Conservation (phyloP, 1,284 basidiomycete species). For the Moniliophthora roreri region DNA sequence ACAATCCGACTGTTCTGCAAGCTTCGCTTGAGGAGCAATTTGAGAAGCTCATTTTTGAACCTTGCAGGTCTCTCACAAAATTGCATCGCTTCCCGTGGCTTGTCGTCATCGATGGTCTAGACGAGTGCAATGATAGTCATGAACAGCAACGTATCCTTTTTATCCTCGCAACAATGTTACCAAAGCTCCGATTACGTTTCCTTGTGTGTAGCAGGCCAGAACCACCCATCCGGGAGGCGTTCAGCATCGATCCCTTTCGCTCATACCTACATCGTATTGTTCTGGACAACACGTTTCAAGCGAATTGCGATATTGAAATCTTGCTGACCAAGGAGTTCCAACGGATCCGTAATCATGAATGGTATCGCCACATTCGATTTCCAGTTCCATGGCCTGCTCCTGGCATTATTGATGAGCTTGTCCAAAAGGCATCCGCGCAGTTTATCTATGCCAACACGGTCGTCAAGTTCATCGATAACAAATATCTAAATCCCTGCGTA, state of each 20-base stretch:
- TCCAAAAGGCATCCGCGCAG: constrained; percentile 22
- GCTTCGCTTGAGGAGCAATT: constrained; percentile 6
- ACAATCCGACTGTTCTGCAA: not conserved
- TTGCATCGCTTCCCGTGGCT: not conserved
- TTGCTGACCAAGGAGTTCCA: not conserved
- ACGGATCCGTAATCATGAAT: not conserved
- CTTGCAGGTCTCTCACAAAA: not conserved
- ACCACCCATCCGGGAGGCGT: constrained; percentile 23
- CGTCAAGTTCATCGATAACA: constrained; percentile 23
- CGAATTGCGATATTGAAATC: not conserved
- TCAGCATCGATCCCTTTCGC: not conserved
- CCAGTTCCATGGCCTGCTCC: constrained; percentile 20
- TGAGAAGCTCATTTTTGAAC: constrained; percentile 1
- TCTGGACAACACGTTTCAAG: not conserved
- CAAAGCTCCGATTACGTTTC: constrained; percentile 21
- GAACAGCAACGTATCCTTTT: not conserved
- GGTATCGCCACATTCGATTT: not conserved
- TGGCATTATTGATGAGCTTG: constrained; percentile 18
- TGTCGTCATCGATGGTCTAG: constrained; percentile 7
- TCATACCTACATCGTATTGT: too few relatives aligned
- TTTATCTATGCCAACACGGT: constrained; percentile 26
- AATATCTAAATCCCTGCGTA: constrained; percentile 21
- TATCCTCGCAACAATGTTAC: not conserved
- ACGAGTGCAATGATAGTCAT: not conserved
- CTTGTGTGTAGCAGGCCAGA: constrained; percentile 25